These are phyloP conservation scores for Malassezia yamatoensis DNA, from an alignment of 1,284 basidiomycete species.

Conservation along the genomic window DNA sequence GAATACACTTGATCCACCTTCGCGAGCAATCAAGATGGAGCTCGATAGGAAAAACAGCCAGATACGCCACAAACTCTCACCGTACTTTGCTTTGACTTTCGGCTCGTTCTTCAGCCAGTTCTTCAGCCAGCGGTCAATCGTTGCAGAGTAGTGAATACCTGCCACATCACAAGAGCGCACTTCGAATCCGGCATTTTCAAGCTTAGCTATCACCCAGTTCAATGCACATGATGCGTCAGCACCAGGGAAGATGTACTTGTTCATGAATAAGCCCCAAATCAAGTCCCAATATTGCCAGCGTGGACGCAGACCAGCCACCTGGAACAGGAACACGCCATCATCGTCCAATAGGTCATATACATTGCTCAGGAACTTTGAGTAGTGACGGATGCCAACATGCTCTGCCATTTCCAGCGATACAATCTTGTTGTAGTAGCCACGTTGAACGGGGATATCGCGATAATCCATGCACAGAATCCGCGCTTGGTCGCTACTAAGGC, in stretches of 20 bases:
- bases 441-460: slow-evolving; percentile 73
- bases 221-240: slow-evolving; percentile 75
- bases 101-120: slow-evolving; percentile 57
- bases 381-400: slow-evolving; percentile 80
- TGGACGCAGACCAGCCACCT: slow-evolving; percentile 88
- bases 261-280: slow-evolving; percentile 62
- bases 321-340: slow-evolving; percentile 86
- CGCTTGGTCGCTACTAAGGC: slow-evolving; percentile 63
- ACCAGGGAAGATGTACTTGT: slow-evolving; percentile 71
- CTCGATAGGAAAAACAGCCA: slow-evolving; percentile 47
- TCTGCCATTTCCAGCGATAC: slow-evolving; percentile 98
- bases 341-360: slow-evolving; percentile 89
- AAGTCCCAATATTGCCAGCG: slow-evolving; percentile 96
- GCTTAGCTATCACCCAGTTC: slow-evolving; percentile 76
- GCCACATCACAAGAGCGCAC: slow-evolving; percentile 92
- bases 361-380: slow-evolving; percentile 75
- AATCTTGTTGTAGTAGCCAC: slow-evolving; percentile 80
- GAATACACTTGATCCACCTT: slow-evolving; percentile 46
- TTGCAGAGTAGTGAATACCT: slow-evolving; percentile 68
- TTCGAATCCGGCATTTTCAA: slow-evolving; percentile 86
- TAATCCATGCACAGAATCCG: slow-evolving; percentile 90
- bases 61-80: slow-evolving; percentile 57
- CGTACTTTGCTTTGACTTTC: slow-evolving; percentile 76
- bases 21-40: slow-evolving; percentile 40
- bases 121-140: slow-evolving; percentile 57